Base-by-base conservation (phyloP, 805 yeast species). In the Yarrowia sp. region DNA sequence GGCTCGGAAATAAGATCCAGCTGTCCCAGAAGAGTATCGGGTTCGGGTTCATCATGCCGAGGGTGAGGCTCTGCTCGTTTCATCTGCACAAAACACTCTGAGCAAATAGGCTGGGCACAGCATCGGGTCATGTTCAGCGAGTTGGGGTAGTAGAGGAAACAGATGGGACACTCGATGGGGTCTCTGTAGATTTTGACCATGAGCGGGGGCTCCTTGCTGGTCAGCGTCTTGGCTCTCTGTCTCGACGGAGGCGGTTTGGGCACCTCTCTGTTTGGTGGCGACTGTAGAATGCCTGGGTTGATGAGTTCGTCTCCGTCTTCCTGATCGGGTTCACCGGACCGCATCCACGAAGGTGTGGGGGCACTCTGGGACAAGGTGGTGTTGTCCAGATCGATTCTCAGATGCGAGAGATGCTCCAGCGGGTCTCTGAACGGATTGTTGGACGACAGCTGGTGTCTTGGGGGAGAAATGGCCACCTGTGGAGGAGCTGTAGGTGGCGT, bases 51-150 rank as follows among this genome's bases (percentile, higher is more conserved):
- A 71, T 88, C 94, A 74, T 92, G 96, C 1, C 97, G 97, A 40
- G 92, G 91, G 78, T 94, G 98, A 0, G 99, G 98, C 12, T 91
- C 96, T 40, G 87, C 79, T 65, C 99, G 84, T 76, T 91, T 92
- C 76, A 94, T 92, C 77, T 94, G 98, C 12, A 94, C 98, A 83
- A 94, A 95, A 76, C 99, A 94, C 78, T 94, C 98, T 1, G 97
- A 85, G 78, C 99, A 95, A 20, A 94, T 92, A 1, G 96, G 93
- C 76, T 94, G 98, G 61, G 85, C 84, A 76, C 99, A 94, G 77
- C 99, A 94, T 53, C 96, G 82, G 9, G 97, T 88, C 66, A 84
- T 77, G 78, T 95, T 95, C 70, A 93, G 77, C 72, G 86, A 85
- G 34, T 84, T 82, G 0, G 98, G 98, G 77, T 88, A 92, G 75